Evolutionary conservation across 179 eudicot species (phyloP), one percentile per base, ranked within the genome.

Genomic region (Spergularia azorica): DNA sequence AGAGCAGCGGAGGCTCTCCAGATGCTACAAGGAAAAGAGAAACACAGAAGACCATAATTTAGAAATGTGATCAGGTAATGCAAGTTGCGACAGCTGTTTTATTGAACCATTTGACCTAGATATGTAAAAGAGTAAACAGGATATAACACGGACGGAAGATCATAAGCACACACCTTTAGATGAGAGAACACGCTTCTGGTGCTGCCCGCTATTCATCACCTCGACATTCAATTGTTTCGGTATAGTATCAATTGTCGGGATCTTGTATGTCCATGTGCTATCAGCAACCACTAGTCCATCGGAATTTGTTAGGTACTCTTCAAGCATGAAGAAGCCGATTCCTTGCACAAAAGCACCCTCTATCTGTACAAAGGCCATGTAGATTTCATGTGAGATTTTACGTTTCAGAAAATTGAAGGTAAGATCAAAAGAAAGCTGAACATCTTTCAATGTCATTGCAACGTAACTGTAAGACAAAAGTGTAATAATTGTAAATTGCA

Each of bases 331-430:
- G 78, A 95, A 95, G 15, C 98, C 98, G 51, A 95, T 72, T 65
- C 98, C 98, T 89, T 93, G 98, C 20, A 90, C 91, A 86, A 93
- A 95, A 50, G 98, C 95, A 36, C 98, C 98, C 84, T 95, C 98
- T 18, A 95, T 86, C 97, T 95, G 87, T 62, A 2, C 0, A 7
- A 60, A 71, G 12, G 14, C 8, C 6, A 71, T 16, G 73, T 52
- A 26, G 32, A 68, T 13, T 8, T 41, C 43, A 2, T 5, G 3
- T 2, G 43, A 41, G n/a, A n/a, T n/a, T n/a, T n/a, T n/a, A n/a
- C n/a, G n/a, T n/a, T n/a, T n/a, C n/a, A n/a, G n/a, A n/a, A n/a
- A n/a, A n/a, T n/a, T n/a, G n/a, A n/a, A n/a, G n/a, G n/a, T n/a
- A n/a, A n/a, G n/a, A n/a, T n/a, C n/a, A n/a, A n/a, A n/a, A n/a